Evolutionary conservation across 306 rosid species (phyloP).

Genomic region (Trifolium repens): DNA sequence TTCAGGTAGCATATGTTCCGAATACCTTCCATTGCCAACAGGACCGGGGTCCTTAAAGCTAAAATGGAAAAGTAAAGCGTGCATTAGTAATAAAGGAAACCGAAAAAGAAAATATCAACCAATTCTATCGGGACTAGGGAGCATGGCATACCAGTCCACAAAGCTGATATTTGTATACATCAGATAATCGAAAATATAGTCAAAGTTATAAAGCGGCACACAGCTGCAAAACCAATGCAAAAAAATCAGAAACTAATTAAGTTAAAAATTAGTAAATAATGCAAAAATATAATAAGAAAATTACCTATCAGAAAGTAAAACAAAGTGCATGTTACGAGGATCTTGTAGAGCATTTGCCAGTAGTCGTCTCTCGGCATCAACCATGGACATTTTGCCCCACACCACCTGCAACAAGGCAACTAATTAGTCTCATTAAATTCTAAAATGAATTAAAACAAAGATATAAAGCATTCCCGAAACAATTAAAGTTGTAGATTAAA

Average conservation of each 20-base stretch:
- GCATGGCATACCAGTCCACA: constrained; percentile 79
- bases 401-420: constrained; percentile 66
- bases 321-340: constrained; percentile 85
- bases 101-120: constrained; percentile 32
- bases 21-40: constrained; percentile 93
- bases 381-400: constrained; percentile 95
- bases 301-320: constrained; percentile 97
- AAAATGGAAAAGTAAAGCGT: constrained; percentile 27
- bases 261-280: constrained; percentile 17
- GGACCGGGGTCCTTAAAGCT: constrained; percentile 99
- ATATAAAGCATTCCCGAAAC: not conserved
- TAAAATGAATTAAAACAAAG: not conserved
- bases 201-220: constrained; percentile 78
- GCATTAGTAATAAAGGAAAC: constrained; percentile 31
- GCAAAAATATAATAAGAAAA: not conserved
- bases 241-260: constrained; percentile 39
- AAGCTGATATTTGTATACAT: constrained; percentile 86
- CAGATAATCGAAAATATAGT: constrained; percentile 79
- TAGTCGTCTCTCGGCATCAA: constrained; percentile 85
- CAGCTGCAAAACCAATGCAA: constrained; percentile 72
- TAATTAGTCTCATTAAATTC: constrained; percentile 18
- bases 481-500: no score
- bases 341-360: constrained; percentile 83
- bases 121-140: constrained; percentile 1
- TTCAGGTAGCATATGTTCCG: constrained; percentile 92